Evolutionary conservation across 371 early-diverging fungal species (phyloP), one percentile per base, ranked within the genome.

Genomic region (Mortierella sp.): DNA sequence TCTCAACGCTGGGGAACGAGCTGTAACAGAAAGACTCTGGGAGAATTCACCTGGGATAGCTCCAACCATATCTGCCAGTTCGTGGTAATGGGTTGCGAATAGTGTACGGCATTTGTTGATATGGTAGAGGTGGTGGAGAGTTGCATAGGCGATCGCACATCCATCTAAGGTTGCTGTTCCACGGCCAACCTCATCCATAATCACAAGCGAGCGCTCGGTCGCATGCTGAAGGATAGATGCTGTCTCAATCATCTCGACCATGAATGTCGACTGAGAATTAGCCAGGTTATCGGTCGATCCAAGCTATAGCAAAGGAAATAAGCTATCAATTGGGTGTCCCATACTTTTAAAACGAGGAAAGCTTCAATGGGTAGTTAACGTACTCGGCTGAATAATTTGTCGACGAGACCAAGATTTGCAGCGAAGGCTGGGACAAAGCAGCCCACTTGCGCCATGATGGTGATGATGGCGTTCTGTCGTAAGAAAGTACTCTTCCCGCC

Each of bases 231-330:
- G 84, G 30, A 99, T 98, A 12, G 88, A 86, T 0, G 97, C 95
- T 0, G 97, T 94, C 81, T 99, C 99, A 14, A 84, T 81, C 99
- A 99, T 99, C 84, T 99, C 99, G 9, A 97, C 93, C 97, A 99
- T 97, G 81, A 99, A 99, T 0, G 99, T 99, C 5, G 98, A 97
- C 64, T 95, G 93, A 43, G 96, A 90, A 53, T 88, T 88, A 21
- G 83, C 79, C 51, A 85, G 63, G 61, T 93, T 92, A 65, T 95
- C 95, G 7, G 91, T 87, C 1, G 92, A 90, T 0, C 95, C 95
- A n/a, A 91, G 84, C 68, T 83, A 66, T 28, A 18, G 19, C 19
- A 43, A 16, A 30, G 29, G 9, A 11, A 62, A 7, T 5, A 26
- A 29, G 23, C 11, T 11, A 43, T 3, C 16, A 19, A n/a, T 23